These are phyloP conservation scores for Diaporthe longicolla DNA, from an alignment of 2,329 filamentous ascomycete genomes.

Conservation along the genomic window DNA sequence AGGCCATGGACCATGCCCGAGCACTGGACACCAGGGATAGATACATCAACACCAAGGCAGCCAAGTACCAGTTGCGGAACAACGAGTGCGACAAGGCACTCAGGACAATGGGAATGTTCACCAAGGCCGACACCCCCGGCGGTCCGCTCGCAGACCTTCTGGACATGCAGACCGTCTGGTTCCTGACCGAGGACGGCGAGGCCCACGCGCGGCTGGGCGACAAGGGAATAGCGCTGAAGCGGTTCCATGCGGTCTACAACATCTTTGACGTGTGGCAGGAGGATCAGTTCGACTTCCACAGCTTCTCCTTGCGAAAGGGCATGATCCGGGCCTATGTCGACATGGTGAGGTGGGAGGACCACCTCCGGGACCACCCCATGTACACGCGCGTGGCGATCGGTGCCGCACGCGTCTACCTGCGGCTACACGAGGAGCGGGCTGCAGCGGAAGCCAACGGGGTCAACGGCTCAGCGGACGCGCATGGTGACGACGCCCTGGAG, in stretches of 20 bases:
- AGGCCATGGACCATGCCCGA: slow-evolving; percentile 90
- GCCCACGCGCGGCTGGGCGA: slow-evolving; percentile 87
- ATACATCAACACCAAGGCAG: slow-evolving; percentile 98
- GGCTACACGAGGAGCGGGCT: slow-evolving; percentile 81
- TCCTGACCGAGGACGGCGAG: slow-evolving; percentile 93
- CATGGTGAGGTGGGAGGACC: slow-evolving; percentile 97
- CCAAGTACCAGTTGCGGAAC: slow-evolving; percentile 96
- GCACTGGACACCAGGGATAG: slow-evolving; percentile 90
- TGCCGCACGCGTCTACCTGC: slow-evolving; percentile 84
- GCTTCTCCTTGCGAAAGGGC: slow-evolving; percentile 95
- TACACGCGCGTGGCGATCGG: slow-evolving; percentile 87
- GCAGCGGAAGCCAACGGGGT: slow-evolving; percentile 73
- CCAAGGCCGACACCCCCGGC: slow-evolving; percentile 87
- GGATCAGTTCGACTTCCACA: slow-evolving; percentile 99
- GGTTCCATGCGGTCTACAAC: slow-evolving; percentile 88
- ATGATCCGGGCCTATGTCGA: slow-evolving; percentile 95
- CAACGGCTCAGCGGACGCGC: slow-evolving; percentile 62
- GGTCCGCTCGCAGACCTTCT: slow-evolving; percentile 91
- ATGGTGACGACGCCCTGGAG: slow-evolving; percentile 73
- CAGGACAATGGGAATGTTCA: slow-evolving; percentile 93
- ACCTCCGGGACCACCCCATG: slow-evolving; percentile 91
- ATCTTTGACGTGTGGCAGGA: slow-evolving; percentile 99
- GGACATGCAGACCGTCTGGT: slow-evolving; percentile 99
- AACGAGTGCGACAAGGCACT: slow-evolving; percentile 89
- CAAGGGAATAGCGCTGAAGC: slow-evolving; percentile 88